A percentile compares a stretch with the other conserved stretches of the same genome.
phyloP scores from a whole-genome alignment of 169 alveolate genomes.

The Babesia microti region DNA sequence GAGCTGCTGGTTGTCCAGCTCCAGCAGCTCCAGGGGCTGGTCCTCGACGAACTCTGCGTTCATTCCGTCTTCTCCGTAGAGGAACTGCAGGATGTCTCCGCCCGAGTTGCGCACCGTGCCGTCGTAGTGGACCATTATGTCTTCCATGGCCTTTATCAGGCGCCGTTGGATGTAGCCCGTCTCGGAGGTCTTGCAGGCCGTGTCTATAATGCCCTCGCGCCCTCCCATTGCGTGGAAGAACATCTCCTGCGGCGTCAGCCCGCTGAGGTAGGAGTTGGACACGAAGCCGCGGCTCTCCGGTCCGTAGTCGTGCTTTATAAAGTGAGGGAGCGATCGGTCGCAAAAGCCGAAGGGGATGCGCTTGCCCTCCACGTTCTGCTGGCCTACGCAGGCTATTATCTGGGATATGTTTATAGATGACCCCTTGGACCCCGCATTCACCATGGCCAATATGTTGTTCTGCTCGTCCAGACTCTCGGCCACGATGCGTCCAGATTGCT shows the following conservation, averaged over 20 bases:
- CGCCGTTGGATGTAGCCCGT: conserved; percentile 99
- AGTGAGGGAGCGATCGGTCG: conserved; percentile 97
- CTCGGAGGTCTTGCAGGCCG: conserved; percentile 99
- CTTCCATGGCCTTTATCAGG: conserved; percentile 98
- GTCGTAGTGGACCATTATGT: conserved; percentile 97
- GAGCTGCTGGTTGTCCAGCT: conserved; percentile 77
- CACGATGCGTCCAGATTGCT: conserved; percentile 77
- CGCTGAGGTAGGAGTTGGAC: conserved; percentile 91
- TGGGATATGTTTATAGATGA: conserved; percentile 90
- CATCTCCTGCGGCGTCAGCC: conserved; percentile 95
- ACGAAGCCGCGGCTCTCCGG: conserved; percentile 99
- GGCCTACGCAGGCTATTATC: conserved; percentile 99
- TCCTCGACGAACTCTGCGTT: conserved; percentile 99
- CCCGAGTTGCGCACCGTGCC: conserved; percentile 92
- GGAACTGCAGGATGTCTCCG: conserved; percentile 93
- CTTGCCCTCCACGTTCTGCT: conserved; percentile 99
- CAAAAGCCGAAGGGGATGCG: conserved; percentile 97
- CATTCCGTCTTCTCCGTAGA: conserved; percentile 99
- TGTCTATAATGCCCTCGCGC: conserved; percentile 99
- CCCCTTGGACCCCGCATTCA: conserved; percentile 94
- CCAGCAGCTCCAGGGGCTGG: conserved; percentile 82
- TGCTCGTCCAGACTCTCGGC: conserved; percentile 82
- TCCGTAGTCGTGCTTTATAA: conserved; percentile 96
- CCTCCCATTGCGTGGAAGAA: conserved; percentile 99
- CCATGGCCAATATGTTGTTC: conserved; percentile 96